Evolutionary conservation across 352 stramenopile species (phyloP), one percentile per base, ranked within the genome.

Genomic region (Phytophthora foliorum): DNA sequence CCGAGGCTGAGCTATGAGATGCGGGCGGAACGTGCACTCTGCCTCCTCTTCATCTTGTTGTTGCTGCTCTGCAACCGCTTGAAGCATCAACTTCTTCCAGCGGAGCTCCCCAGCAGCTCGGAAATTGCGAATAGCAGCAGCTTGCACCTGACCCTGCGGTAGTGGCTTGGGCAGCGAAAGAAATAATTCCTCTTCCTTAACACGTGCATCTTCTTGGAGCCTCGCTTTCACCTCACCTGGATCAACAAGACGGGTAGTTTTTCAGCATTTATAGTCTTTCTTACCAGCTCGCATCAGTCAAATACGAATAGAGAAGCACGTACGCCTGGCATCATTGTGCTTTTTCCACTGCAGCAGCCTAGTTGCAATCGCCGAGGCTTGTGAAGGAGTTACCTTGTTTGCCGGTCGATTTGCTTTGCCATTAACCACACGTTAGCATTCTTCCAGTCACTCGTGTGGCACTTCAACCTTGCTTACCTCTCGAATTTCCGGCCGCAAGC

Each of bases 41-140:
- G 50, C 36, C 6, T 57, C 42, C 31, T 81, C 65, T 44, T 70
- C 44, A 24, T 65, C 25, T 0, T 74, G 27, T 9, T 64, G 25
- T 19, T 78, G 64, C 39, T 66, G 64, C 63, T 89, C 70, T 24
- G 38, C 29, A 36, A 72, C 49, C 13, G 48, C 60, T 41, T 69
- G 66, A 5, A 78, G 60, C 34, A 61, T 48, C 22, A 77, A 25
- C 24, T 75, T 86, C 24, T 77, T 82, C 72, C 74, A 85, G 31
- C 65, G 38, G 5, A 77, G 76, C 29, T 69, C 72, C 2, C 46
- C 54, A 29, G 74, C 61, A 34, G 70, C 63, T 52, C 68, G 58
- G 25, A 78, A 82, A 39, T 86, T 88, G 49, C 80, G 75, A 55
- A 74, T 59, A 16, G 62, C 57, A 52, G 78, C 80, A 21, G 66